Evolutionary conservation across 495 filamentous ascomycete species (phyloP).

Genomic region (Collariella sp.): DNA sequence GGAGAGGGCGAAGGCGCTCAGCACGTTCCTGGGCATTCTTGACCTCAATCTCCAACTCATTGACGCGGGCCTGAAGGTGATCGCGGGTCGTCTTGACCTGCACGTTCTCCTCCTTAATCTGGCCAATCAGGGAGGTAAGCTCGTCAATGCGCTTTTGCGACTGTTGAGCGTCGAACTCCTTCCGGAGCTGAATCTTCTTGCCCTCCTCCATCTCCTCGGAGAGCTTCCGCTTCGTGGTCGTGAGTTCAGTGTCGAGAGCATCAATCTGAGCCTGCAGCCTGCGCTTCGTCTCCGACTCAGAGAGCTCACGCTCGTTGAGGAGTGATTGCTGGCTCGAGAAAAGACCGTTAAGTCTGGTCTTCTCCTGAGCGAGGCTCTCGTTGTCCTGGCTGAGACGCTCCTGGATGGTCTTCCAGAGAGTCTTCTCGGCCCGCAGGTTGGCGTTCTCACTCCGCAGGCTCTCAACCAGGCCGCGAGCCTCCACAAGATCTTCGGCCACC

Average conservation of each 20-base stretch:
- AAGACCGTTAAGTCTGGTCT: slow-evolving; percentile 65
- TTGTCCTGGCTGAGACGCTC: slow-evolving; percentile 79
- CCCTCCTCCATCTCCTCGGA: slow-evolving; percentile 74
- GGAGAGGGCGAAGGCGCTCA: slow-evolving; percentile 64
- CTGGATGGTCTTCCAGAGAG: slow-evolving; percentile 85
- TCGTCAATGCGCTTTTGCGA: slow-evolving; percentile 85
- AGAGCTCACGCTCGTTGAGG: slow-evolving; percentile 80
- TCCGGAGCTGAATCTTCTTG: slow-evolving; percentile 67
- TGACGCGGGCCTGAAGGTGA: slow-evolving; percentile 75
- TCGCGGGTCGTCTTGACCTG: slow-evolving; percentile 77
- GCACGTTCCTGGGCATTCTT: slow-evolving; percentile 79
- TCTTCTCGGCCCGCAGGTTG: slow-evolving; percentile 88
- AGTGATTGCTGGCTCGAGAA: slow-evolving; percentile 75
- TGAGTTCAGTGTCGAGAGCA: slow-evolving; percentile 66
- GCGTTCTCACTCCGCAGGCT: slow-evolving; percentile 84
- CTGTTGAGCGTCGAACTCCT: slow-evolving; percentile 82
- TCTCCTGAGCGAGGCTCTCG: slow-evolving; percentile 73
- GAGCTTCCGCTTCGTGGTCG: slow-evolving; percentile 70
- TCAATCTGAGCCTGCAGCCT: slow-evolving; percentile 70
- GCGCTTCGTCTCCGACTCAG: slow-evolving; percentile 70
- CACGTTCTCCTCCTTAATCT: slow-evolving; percentile 73
- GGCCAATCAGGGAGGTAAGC: slow-evolving; percentile 64
- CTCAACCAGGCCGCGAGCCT: slow-evolving; percentile 70
- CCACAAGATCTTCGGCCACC: slow-evolving; percentile 85
- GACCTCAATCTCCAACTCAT: slow-evolving; percentile 81